These are phyloP conservation scores for Globisporangium nodosum DNA, from an alignment of 352 stramenopile genomes.

Conservation along the genomic window DNA sequence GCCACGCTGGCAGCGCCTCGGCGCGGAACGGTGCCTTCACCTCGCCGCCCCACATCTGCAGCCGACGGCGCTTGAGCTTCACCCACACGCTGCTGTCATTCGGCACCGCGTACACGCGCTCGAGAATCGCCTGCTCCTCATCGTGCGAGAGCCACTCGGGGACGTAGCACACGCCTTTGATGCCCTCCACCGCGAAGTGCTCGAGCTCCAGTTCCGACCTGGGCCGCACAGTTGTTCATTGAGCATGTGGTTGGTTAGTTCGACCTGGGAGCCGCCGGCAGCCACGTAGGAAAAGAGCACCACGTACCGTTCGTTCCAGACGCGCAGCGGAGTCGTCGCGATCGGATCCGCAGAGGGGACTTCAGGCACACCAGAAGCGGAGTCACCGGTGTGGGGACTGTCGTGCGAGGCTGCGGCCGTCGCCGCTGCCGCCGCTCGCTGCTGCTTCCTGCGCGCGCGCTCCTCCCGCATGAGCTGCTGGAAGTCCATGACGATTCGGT, in stretches of 20 bases:
- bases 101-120: conserved; percentile 44
- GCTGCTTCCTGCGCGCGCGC: neutral
- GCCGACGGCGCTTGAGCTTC: conserved; percentile 47
- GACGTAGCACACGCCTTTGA: conserved; percentile 51
- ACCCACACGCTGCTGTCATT: conserved; percentile 39
- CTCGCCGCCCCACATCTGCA: conserved; percentile 69
- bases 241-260: neutral
- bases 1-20: conserved; percentile 41
- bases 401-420: too few species aligned
- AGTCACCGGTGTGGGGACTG: neutral
- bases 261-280: neutral
- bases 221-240: neutral
- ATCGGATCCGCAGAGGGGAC: neutral
- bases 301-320: neutral
- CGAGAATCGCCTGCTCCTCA: conserved; percentile 52
- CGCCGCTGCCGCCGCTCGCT: neutral
- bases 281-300: neutral
- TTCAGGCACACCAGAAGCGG: neutral
- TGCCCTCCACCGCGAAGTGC: conserved; percentile 24
- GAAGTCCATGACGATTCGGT: conserved; percentile 4
- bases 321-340: conserved; percentile 3
- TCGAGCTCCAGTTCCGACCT: conserved; percentile 29
- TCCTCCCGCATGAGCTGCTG: neutral
- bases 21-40: conserved; percentile 45
- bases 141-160: conserved; percentile 54